Evolutionary conservation across 2,329 filamentous ascomycete species (phyloP).

Genomic region (Trichoderma oligosporum): DNA sequence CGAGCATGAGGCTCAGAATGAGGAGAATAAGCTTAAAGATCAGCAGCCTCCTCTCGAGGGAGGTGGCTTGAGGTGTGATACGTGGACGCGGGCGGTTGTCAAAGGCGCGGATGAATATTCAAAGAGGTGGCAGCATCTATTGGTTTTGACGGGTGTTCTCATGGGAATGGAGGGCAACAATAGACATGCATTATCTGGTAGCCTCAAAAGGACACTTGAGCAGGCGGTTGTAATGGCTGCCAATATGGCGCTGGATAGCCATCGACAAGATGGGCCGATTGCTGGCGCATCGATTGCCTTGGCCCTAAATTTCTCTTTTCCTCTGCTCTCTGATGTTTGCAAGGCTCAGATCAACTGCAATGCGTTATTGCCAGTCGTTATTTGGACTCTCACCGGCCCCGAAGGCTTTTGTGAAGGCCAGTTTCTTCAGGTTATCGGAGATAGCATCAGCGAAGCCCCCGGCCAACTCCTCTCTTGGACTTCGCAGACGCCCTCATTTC

Average conservation of each 20-base stretch:
- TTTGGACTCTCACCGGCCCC: conserved; percentile 63
- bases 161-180: conserved; percentile 69
- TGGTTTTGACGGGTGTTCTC: conserved; percentile 75
- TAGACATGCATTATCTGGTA: conserved; percentile 58
- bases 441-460: conserved; percentile 56
- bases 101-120: conserved; percentile 57
- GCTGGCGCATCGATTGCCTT: conserved; percentile 58
- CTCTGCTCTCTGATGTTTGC: conserved; percentile 60
- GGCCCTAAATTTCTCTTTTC: conserved; percentile 73
- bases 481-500: conserved; percentile 55
- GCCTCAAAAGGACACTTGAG: conserved; percentile 65
- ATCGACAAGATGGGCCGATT: conserved; percentile 38
- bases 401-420: conserved; percentile 74
- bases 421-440: conserved; percentile 66
- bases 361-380: conserved; percentile 63
- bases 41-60: conserved; percentile 36
- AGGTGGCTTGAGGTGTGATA: conserved; percentile 46
- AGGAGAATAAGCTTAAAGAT: conserved; percentile 22
- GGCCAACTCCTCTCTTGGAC: conserved; percentile 58
- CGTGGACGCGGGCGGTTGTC: conserved; percentile 55
- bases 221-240: conserved; percentile 68
- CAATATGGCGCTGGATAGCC: conserved; percentile 66
- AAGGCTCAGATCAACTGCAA: conserved; percentile 62
- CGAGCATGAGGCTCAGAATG: conserved; percentile 43
- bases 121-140: conserved; percentile 74